Conservation (phyloP, 2,329 filamentous ascomycete genomes). For the Nothophoma quercina region DNA sequence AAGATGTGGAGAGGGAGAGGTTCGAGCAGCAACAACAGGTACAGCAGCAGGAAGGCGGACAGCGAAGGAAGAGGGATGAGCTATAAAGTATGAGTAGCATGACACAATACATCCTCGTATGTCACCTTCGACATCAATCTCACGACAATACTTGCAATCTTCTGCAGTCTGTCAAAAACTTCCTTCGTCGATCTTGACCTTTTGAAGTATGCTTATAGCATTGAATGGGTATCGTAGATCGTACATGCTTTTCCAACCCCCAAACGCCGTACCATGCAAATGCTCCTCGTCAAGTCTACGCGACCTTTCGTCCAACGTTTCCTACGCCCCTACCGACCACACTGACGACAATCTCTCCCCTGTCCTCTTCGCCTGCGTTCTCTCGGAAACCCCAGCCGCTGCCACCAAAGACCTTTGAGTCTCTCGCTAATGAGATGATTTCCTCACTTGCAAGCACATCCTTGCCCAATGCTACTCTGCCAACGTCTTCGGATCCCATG, state of each 20-base stretch:
- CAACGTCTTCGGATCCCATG: conserved; percentile 97
- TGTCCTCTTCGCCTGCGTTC: conserved; percentile 56
- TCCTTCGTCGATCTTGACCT: no score
- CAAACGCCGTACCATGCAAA: conserved; percentile 8
- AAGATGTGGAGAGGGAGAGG: conserved; percentile 47
- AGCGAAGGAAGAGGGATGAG: conserved; percentile 19
- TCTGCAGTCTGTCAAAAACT: no score
- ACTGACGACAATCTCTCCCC: conserved; percentile 79
- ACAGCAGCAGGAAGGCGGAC: conserved; percentile 2
- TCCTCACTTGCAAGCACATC: conserved; percentile 84
- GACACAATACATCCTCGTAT: no score
- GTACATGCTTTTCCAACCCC: conserved; percentile 16
- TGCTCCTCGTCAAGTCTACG: conserved; percentile 46
- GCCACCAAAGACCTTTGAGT: conserved; percentile 86
- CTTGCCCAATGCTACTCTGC: conserved; percentile 79
- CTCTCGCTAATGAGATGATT: conserved; percentile 79
- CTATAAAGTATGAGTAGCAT: conserved; percentile 5
- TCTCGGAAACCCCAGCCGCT: conserved; percentile 88
- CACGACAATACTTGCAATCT: no score
- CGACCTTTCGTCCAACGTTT: conserved; percentile 92
- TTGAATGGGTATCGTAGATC: conserved; percentile 20
- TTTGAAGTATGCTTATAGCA: conserved; percentile 4
- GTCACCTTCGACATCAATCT: no score
- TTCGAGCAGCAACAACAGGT: conserved; percentile 30
- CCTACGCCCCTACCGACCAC: conserved; percentile 93